phyloP scores from a whole-genome alignment of 2,329 filamentous ascomycete species.

The Venturia carpophila region DNA sequence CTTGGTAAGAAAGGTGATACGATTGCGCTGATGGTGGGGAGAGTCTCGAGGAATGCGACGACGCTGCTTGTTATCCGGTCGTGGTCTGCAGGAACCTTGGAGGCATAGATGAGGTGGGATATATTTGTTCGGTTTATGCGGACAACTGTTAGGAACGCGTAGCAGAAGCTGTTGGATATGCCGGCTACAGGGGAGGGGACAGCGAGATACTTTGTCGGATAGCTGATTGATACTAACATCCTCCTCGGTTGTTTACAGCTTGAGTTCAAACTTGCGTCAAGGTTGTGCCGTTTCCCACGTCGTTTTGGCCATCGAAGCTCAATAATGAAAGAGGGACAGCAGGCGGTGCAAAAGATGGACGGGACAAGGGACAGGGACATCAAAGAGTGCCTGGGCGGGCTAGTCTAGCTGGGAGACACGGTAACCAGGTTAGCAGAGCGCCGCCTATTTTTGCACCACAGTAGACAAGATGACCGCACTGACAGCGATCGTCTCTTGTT shows the following conservation, averaged over 20 bases:
- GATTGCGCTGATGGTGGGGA: slow-evolving; percentile 8
- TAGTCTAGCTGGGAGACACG: background rate
- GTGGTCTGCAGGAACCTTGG: background rate
- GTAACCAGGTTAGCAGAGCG: background rate
- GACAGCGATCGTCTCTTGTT: background rate
- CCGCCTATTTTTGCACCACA: slow-evolving; percentile 3
- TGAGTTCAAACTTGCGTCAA: background rate
- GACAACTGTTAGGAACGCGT: background rate
- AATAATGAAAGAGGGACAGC: too few species aligned
- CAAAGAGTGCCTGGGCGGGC: too few species aligned
- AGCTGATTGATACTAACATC: background rate
- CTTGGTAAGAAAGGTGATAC: background rate
- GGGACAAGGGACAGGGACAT: too few species aligned
- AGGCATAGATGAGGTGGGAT: slow-evolving; percentile 1
- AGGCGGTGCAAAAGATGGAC: too few species aligned
- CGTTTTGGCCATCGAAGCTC: too few species aligned
- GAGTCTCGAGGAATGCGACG: slow-evolving; percentile 4
- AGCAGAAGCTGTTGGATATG: slow-evolving; percentile 9
- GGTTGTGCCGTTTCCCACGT: background rate
- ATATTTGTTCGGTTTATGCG: background rate
- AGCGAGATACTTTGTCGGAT: slow-evolving; percentile 17
- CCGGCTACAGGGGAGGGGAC: slow-evolving; percentile 8
- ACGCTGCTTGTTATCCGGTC: background rate
- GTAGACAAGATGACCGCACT: background rate
- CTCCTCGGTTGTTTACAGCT: too few species aligned